phyloP scores from a whole-genome alignment of 1,284 basidiomycete species.

The Ganoderma leucocontextum region DNA sequence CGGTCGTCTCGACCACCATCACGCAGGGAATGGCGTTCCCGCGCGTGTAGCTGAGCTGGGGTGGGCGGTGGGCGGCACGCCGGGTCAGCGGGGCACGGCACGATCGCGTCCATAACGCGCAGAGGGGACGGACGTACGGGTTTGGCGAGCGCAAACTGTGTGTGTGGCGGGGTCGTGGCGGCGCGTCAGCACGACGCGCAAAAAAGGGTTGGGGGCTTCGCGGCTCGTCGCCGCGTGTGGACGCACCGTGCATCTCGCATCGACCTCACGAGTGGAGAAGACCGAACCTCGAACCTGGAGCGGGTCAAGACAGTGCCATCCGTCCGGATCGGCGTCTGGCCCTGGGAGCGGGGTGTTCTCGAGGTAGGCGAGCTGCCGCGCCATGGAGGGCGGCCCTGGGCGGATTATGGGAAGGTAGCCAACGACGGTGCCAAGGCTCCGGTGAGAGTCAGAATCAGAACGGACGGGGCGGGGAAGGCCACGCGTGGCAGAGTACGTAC shows the following conservation, averaged over 20 bases:
- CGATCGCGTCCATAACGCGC: conserved; percentile 5
- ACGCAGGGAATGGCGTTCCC: conserved; percentile 38
- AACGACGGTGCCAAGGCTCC: conserved; percentile 40
- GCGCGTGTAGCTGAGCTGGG: conserved; percentile 39
- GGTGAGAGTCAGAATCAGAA: neutral
- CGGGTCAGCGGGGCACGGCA: conserved; percentile 17
- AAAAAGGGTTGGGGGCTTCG: neutral
- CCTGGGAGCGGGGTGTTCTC: conserved; percentile 51
- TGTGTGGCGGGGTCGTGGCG: conserved; percentile 13
- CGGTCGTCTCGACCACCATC: conserved; percentile 33
- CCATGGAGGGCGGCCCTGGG: conserved; percentile 52
- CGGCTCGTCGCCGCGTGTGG: neutral
- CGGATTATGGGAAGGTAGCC: conserved; percentile 50
- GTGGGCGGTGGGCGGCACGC: neutral
- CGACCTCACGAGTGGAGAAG: conserved; percentile 48
- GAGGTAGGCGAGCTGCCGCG: conserved; percentile 56
- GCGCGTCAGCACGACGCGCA: conserved; percentile 1
- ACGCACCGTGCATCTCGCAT: conserved; percentile 35
- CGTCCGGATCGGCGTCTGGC: conserved; percentile 56
- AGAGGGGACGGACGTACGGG: conserved; percentile 30
- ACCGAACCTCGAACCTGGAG: conserved; percentile 52
- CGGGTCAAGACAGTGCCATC: conserved; percentile 55
- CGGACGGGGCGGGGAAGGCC: neutral
- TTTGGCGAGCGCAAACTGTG: conserved; percentile 37
- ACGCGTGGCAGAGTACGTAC: conserved; percentile 26